Conservation (phyloP, 371 early-diverging fungal genomes). For the Rhizopus sp. region DNA sequence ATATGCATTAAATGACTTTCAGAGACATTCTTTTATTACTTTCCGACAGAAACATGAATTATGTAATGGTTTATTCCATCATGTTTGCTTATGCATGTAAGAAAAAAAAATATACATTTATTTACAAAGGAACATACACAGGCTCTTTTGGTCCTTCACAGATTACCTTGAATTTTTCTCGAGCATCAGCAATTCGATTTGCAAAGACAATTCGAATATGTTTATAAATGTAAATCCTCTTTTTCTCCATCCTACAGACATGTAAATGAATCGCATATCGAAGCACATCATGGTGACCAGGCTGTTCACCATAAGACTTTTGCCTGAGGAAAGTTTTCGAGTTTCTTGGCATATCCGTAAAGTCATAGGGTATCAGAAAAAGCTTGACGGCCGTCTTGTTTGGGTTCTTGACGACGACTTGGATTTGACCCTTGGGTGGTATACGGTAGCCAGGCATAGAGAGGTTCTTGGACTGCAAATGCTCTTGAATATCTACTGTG, state of each 20-base stretch:
- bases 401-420: constrained; percentile 84
- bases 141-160: constrained; percentile 63
- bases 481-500: constrained; percentile 40
- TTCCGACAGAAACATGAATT: too few species aligned
- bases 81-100: too few species aligned
- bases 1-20: too few species aligned
- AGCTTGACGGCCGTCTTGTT: constrained; percentile 79
- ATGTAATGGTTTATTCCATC: too few species aligned
- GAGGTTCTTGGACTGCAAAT: not conserved
- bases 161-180: constrained; percentile 64
- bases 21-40: too few species aligned
- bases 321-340: constrained; percentile 84
- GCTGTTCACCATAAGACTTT: constrained; percentile 57
- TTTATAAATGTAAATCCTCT: constrained; percentile 66
- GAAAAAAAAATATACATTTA: not conserved
- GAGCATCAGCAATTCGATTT: constrained; percentile 57
- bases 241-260: constrained; percentile 57
- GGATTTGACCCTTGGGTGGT: constrained; percentile 80
- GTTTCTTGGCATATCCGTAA: constrained; percentile 72
- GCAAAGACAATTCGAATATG: constrained; percentile 79
- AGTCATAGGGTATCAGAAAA: constrained; percentile 82
- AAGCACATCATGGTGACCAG: constrained; percentile 24
- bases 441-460: constrained; percentile 60
- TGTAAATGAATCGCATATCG: constrained; percentile 83
- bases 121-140: constrained; percentile 36